A percentile compares a stretch with the other conserved stretches of the same genome.
phyloP scores from a whole-genome alignment of 805 yeast genomes.

The Starmerella bombicola region DNA sequence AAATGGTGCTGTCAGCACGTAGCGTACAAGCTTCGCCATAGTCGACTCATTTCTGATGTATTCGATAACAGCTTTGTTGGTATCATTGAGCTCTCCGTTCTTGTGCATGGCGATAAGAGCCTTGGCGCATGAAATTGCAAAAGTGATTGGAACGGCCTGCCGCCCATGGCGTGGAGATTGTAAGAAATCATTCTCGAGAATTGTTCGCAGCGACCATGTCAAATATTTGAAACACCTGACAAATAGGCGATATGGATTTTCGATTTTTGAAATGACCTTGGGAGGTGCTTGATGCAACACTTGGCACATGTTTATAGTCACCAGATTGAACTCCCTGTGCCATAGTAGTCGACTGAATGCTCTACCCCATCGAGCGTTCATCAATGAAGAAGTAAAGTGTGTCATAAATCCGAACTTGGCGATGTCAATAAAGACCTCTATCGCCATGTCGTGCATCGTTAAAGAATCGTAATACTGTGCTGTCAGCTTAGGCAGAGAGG shows the following conservation, averaged over 20 bases:
- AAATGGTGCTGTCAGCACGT: conserved; percentile 1
- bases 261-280: neutral
- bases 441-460: conserved; percentile 11
- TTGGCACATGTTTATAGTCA: neutral
- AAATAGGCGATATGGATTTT: neutral
- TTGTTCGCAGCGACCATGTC: neutral
- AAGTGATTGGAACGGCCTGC: neutral
- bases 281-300: neutral
- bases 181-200: neutral
- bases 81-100: neutral
- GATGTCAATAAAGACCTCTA: conserved; percentile 13
- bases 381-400: neutral
- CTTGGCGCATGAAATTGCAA: neutral
- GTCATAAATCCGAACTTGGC: conserved; percentile 3
- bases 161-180: neutral
- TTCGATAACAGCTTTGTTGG: neutral
- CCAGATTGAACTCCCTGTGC: neutral
- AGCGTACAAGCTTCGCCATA: neutral
- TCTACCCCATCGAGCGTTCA: conserved; percentile 1
- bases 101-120: neutral
- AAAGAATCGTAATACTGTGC: neutral
- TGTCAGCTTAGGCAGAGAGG: conserved; percentile 3
- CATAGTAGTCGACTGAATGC: neutral
- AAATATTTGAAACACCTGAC: neutral
- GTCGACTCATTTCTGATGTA: neutral